Conservation (phyloP, 805 yeast species). For the Lachancea nothofagi region DNA sequence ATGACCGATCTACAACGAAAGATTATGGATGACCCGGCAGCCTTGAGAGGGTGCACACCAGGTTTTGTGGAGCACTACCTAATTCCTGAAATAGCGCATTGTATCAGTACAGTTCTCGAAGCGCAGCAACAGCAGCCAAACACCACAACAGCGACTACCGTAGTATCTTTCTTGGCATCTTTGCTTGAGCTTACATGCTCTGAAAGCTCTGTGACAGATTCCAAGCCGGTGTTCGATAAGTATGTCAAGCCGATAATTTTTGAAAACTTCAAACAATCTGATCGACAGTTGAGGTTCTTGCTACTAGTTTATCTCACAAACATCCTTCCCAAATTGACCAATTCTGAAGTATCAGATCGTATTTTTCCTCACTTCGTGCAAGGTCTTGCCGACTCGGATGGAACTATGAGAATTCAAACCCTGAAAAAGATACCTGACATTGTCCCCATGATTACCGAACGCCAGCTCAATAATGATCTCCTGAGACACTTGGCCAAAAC, state of each 20-base stretch:
- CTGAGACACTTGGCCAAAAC: conserved; percentile 67
- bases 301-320: conserved; percentile 58
- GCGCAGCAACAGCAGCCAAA: conserved; percentile 13
- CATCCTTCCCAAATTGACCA: conserved; percentile 45
- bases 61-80: conserved; percentile 54
- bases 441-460: conserved; percentile 59
- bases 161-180: conserved; percentile 9
- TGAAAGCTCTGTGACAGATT: conserved; percentile 3
- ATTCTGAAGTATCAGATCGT: conserved; percentile 59
- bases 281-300: conserved; percentile 72
- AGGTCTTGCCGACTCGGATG: conserved; percentile 83
- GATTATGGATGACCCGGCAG: conserved; percentile 37
- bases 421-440: conserved; percentile 50
- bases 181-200: conserved; percentile 13
- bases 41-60: conserved; percentile 37
- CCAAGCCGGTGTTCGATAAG: conserved; percentile 6
- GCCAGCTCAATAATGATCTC: conserved; percentile 83
- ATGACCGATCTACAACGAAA: conserved; percentile 24
- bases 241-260: conserved; percentile 54
- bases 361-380: conserved; percentile 64
- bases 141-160: conserved; percentile 4
- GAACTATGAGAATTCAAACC: conserved; percentile 74
- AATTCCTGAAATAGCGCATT: conserved; percentile 61
- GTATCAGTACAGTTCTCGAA: conserved; percentile 29
- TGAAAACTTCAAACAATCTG: conserved; percentile 56